Evolutionary conservation across 257 asterid species (phyloP).

Genomic region (Gardenia jasminoides): DNA sequence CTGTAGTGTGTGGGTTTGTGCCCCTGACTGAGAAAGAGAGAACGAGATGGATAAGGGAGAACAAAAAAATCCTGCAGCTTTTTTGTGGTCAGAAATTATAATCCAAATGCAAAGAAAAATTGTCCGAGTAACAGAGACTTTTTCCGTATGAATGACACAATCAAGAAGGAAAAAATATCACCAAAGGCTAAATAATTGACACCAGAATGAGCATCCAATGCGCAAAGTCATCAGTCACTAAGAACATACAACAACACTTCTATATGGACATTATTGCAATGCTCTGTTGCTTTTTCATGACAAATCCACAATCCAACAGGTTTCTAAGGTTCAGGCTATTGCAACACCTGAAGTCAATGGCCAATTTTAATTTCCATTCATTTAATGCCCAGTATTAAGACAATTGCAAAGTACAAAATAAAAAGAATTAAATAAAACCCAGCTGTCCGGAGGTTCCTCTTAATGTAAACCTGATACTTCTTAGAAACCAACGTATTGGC

Average conservation of each 20-base stretch:
- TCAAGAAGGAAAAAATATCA: background rate
- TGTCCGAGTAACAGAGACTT: background rate
- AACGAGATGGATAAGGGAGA: background rate
- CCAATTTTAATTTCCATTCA: background rate
- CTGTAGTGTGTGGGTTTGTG: background rate
- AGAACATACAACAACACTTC: background rate
- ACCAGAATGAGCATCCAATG: background rate
- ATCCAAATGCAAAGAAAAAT: background rate
- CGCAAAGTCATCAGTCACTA: background rate
- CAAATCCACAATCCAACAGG: background rate
- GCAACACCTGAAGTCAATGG: background rate
- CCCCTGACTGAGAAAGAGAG: background rate
- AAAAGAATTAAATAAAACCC: background rate
- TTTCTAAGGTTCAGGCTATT: background rate
- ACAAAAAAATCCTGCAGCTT: background rate
- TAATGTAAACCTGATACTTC: background rate
- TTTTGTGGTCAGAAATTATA: background rate
- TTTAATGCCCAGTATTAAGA: background rate
- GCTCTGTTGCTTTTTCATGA: background rate
- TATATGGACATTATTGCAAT: background rate
- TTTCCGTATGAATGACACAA: background rate
- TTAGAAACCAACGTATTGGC: background rate
- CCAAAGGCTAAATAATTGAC: background rate
- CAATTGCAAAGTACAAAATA: background rate
- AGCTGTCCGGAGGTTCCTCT: background rate